Evolutionary conservation across 805 yeast genomes (phyloP), one percentile per base, ranked within the genome.

Genomic region (Hagleromyces aurorensis): DNA sequence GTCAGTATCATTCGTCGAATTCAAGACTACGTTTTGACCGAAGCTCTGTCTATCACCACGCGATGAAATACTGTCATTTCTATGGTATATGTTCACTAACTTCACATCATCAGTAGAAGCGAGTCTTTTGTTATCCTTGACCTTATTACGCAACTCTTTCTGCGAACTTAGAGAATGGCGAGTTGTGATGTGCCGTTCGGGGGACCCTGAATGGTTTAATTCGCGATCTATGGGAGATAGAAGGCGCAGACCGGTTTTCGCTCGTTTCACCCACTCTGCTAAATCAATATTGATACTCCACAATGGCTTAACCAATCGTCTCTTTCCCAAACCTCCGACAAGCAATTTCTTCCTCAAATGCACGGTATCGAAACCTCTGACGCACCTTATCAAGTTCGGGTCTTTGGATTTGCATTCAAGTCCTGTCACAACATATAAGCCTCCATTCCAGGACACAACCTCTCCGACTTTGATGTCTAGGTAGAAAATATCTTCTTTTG

Each of bases 381-480:
- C 61, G 46, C 85, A 78, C 27, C 62, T 52, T 5, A 77, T 64
- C 1, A 40, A 39, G 11, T 49, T 42, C 6, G 36, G 38, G 6
- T 50, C 44, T 2, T 41, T 34, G 3, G 30, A 7, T 7, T 25
- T 28, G 32, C 55, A 50, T 20, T 53, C 57, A 19, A 78, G 48
- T 0, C 76, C 81, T 1, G 67, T 60, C 3, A 78, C 71, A 5
- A 37, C 31, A 41, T 62, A 72, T 5, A 48, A 48, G 6, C 50
- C 44, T 11, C 58, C 54, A 9, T 56, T 51, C 17, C 65, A 39
- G 10, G 55, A 54, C 1, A 78, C 62, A 1, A 34, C 44, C 39
- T 78, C 85, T 3, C 82, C 84, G 11, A 77, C 52, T 22, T 72
- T 50, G 3, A 78, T 51, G 46, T 72, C 81, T 13, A 78, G 52